phyloP scores from a whole-genome alignment of 108 stramenopile genomes.

The Pseudonitzschia delicatissima region DNA sequence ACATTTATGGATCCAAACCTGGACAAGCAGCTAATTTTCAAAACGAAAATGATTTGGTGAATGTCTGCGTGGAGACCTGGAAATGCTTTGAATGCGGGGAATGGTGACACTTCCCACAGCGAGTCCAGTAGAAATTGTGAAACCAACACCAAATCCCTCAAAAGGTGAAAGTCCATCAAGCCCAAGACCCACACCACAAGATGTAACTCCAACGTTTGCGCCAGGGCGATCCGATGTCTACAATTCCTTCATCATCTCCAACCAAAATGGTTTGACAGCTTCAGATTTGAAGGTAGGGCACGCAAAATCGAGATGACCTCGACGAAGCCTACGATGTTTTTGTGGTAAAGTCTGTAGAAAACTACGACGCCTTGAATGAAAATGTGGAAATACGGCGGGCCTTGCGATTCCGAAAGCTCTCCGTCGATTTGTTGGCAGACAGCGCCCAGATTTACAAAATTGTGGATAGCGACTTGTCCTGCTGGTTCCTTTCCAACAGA shows the following conservation, averaged over 20 bases:
- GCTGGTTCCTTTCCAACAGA: not conserved
- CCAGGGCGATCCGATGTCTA: conserved; percentile 29
- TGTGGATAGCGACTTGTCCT: conserved; percentile 31
- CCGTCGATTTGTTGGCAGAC: conserved; percentile 6
- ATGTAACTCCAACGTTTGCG: conserved; percentile 3
- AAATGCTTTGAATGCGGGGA: conserved; percentile 14
- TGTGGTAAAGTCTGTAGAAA: conserved; percentile 5
- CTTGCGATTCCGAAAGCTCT: conserved; percentile 21
- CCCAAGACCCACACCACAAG: conserved; percentile 4
- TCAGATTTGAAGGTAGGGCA: conserved; percentile 13
- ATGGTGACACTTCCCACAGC: not conserved
- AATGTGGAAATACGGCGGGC: not conserved
- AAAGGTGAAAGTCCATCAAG: conserved; percentile 7
- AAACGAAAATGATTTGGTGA: conserved; percentile 17
- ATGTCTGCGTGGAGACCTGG: conserved; percentile 28
- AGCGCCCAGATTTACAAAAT: conserved; percentile 23
- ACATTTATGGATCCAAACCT: conserved; percentile 35
- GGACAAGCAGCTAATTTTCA: conserved; percentile 13
- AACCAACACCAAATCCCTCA: conserved; percentile 2
- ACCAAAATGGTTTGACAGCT: conserved; percentile 17
- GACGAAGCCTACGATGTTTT: conserved; percentile 32
- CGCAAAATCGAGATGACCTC: conserved; percentile 26
- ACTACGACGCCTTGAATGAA: not conserved
- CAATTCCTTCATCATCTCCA: conserved; percentile 39
- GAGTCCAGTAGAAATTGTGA: not conserved